Percentiles rank a stretch among this genome's conserved stretches.
Evolutionary conservation across 2,329 filamentous ascomycete genomes (phyloP).

Genomic region (Orbilia blumenaviensis): DNA sequence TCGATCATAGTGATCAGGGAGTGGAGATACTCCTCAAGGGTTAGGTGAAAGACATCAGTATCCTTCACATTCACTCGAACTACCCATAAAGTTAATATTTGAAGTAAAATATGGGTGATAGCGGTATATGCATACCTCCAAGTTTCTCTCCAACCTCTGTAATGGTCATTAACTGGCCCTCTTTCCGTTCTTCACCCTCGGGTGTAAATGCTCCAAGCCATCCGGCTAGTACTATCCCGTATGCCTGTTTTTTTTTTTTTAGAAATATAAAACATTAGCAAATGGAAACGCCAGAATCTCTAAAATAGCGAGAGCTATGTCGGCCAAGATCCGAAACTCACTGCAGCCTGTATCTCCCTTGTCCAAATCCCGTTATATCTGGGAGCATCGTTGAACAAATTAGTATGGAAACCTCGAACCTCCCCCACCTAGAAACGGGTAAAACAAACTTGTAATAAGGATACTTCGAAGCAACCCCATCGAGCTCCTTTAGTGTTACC

Average conservation of each 20-base stretch:
- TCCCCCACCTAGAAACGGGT: neutral
- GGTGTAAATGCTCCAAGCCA: constrained; percentile 78
- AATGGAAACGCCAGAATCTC: neutral
- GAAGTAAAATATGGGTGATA: neutral
- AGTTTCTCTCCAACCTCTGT: constrained; percentile 85
- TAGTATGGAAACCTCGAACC: neutral
- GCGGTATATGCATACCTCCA: constrained; percentile 72
- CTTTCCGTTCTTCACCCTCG: constrained; percentile 63
- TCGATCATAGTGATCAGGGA: constrained; percentile 86
- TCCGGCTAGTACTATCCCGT: constrained; percentile 70
- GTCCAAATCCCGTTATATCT: constrained; percentile 87
- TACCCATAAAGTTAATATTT: constrained; percentile 59
- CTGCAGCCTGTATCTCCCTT: constrained; percentile 81
- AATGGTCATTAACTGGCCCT: constrained; percentile 79
- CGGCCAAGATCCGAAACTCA: constrained; percentile 62
- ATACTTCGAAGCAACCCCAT: constrained; percentile 78
- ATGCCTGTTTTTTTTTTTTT: too few relatives aligned
- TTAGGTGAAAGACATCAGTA: constrained; percentile 89
- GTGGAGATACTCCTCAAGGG: constrained; percentile 95
- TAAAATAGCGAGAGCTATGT: neutral
- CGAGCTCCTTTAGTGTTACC: constrained; percentile 74
- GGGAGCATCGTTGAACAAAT: neutral
- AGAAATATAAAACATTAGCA: constrained; percentile 40
- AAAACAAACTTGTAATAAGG: constrained; percentile 89
- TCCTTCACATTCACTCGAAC: constrained; percentile 93